Evolutionary conservation across 331 rosid species (phyloP), one percentile per base, ranked within the genome.

Genomic region (Quercus tomentella): DNA sequence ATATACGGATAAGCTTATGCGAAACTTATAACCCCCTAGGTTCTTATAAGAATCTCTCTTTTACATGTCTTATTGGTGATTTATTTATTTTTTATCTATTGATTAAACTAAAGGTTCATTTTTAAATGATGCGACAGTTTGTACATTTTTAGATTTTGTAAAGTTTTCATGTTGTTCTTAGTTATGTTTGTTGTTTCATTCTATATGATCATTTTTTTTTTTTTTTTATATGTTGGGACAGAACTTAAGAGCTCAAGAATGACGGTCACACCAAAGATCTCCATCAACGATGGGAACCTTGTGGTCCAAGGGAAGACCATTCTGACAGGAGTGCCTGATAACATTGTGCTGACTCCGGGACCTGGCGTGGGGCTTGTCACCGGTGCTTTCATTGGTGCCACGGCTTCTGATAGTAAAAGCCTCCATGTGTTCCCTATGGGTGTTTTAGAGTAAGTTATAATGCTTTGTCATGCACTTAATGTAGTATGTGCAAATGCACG

Each of bases 221-320:
- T 5, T 35, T 25, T 81, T 21, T 57, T 73, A n/a, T 79, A 28
- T 83, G 69, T 58, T 81, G 80, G 56, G 3, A 28, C 86, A 82
- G 91, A 45, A 55, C 49, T 79, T 37, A 65, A 71, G 89, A 71
- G 83, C 75, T 90, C 74, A 67, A 91, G 80, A 75, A 95, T 95
- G 98, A 93, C 98, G 35, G 84, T 95, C 58, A 91, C 94, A 31
- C 94, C 96, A 6, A 84, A 77, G 57, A 95, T 93, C 77, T 84
- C 86, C 1, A 76, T 95, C 66, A 86, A 84, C 81, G 90, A 93
- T 69, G 97, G 94, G 52, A 93, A 89, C 80, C 83, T 96, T 74
- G 94, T 96, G 85, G 98, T 93, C 45, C 97, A 93, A 35, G 99
- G 97, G 25, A 93, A 90, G 89, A 91, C 91, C 84, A 86, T 93